Evolutionary conservation across 2,329 filamentous ascomycete species (phyloP), one percentile per base, ranked within the genome.

Genomic region (Neocucurbitaria cava): DNA sequence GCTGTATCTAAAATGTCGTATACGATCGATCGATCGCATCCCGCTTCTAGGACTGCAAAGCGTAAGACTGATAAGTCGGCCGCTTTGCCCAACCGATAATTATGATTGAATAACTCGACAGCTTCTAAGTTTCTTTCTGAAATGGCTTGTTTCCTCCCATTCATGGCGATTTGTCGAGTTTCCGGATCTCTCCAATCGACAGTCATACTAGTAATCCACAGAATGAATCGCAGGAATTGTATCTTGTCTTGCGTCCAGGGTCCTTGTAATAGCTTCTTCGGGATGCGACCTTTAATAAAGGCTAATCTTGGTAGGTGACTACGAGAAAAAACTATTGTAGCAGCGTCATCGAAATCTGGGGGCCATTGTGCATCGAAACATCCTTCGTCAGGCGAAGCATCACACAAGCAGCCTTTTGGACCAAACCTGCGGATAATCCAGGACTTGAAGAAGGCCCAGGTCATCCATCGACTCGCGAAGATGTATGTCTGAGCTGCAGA

Each of bases 101-200:
- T 71, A 31, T 73, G 66, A 31, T 73, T 72, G 56, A 74, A 73
- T 0, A 73, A 56, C 41, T 73, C 67, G 6, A 75, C 70, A 5
- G 62, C 72, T n/a, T 68, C 70, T 1, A 73, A 59, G 24, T 70
- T 72, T 1, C 46, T 40, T 18, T 69, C 60, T 1, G 66, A 46
- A 11, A 75, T 64, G 1, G 72, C 72, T 20, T 67, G 59, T 9
- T 47, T 56, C 38, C 62, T 64, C 0, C 68, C 72, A n/a, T 65
- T 39, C 0, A 60, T 28, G 7, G 59, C 60, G 3, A 58, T 17
- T 5, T 41, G 40, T 3, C 51, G 47, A 1, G 49, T 52, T 3
- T 66, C 55, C 2, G 46, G 9, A 47, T 70, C 51, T 1, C 46
- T 46, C 72, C 72, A 74, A 28, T 74, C 65, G 13, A 75, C 64